Evolutionary conservation across 2,329 filamentous ascomycete genomes (phyloP).

Genomic region (Paraconiothyrium brasiliense): DNA sequence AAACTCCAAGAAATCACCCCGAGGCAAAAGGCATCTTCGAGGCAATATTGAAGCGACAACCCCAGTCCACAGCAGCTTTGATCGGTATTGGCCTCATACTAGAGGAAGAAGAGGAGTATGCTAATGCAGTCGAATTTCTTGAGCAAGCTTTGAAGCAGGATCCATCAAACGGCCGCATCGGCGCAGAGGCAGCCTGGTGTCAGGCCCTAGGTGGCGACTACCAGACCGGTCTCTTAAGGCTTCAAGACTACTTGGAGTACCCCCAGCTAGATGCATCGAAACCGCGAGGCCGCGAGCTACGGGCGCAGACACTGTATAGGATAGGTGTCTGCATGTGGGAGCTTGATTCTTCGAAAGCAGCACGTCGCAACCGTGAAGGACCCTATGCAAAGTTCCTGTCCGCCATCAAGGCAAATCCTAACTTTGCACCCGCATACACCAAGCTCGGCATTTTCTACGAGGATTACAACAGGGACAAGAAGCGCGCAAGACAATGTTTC

Average conservation of each 20-base stretch:
- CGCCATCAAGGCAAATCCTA: conserved; percentile 85
- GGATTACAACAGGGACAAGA: conserved; percentile 88
- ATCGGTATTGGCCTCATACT: conserved; percentile 91
- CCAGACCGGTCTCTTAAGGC: conserved; percentile 70
- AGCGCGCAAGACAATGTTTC: conserved; percentile 88
- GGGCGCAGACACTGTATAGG: conserved; percentile 85
- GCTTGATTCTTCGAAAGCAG: conserved; percentile 74
- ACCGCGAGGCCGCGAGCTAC: conserved; percentile 71
- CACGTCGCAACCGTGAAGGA: conserved; percentile 80
- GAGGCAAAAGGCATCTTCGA: conserved; percentile 91
- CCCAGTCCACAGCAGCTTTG: conserved; percentile 79
- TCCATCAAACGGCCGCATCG: conserved; percentile 77
- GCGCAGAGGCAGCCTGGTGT: conserved; percentile 91
- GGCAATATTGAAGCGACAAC: conserved; percentile 77
- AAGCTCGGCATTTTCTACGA: conserved; percentile 89
- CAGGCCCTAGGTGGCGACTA: conserved; percentile 84
- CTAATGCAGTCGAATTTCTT: conserved; percentile 82
- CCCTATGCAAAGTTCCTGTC: conserved; percentile 86
- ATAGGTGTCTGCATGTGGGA: conserved; percentile 91
- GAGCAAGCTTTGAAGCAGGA: conserved; percentile 79
- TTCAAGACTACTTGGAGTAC: conserved; percentile 72
- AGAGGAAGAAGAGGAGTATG: conserved; percentile 91
- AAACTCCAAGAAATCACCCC: conserved; percentile 86
- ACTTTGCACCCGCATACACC: conserved; percentile 89
- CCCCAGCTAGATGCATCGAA: conserved; percentile 69